Evolutionary conservation across 768 basidiomycete genomes (phyloP).

Genomic region (Leccinellum rugosiceps): DNA sequence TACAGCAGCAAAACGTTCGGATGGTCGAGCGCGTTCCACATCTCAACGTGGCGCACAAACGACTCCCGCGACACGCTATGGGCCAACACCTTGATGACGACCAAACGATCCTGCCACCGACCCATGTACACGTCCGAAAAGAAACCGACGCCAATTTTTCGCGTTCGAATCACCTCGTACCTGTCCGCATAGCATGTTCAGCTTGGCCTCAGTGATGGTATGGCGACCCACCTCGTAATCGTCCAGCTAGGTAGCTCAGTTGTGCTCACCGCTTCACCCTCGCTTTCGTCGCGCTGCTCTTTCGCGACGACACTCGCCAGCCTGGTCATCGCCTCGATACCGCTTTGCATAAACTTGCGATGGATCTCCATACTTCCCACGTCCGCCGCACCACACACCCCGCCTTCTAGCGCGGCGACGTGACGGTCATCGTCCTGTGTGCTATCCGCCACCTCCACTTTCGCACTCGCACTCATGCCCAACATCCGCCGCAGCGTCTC

Average conservation of each 20-base stretch:
- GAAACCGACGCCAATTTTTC: constrained; percentile 67
- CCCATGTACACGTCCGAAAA: constrained; percentile 81
- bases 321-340: constrained; percentile 67
- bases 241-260: constrained; percentile 65
- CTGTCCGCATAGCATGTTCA: constrained; percentile 24
- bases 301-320: constrained; percentile 40
- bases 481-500: constrained; percentile 23
- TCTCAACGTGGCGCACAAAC: constrained; percentile 66
- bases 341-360: constrained; percentile 66
- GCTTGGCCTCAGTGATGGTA: not conserved
- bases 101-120: constrained; percentile 60
- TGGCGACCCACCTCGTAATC: constrained; percentile 52
- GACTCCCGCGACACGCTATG: constrained; percentile 56
- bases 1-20: constrained; percentile 69
- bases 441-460: not conserved
- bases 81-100: constrained; percentile 72
- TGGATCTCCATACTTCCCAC: constrained; percentile 31
- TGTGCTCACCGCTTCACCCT: not conserved
- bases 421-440: not conserved
- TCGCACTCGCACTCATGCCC: not conserved
- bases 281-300: not conserved
- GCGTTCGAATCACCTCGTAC: constrained; percentile 72
- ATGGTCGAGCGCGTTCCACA: constrained; percentile 71
- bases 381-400: not conserved
- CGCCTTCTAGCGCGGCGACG: not conserved